phyloP scores from a whole-genome alignment of 495 filamentous ascomycete species.

The Penicillium tannophilum region DNA sequence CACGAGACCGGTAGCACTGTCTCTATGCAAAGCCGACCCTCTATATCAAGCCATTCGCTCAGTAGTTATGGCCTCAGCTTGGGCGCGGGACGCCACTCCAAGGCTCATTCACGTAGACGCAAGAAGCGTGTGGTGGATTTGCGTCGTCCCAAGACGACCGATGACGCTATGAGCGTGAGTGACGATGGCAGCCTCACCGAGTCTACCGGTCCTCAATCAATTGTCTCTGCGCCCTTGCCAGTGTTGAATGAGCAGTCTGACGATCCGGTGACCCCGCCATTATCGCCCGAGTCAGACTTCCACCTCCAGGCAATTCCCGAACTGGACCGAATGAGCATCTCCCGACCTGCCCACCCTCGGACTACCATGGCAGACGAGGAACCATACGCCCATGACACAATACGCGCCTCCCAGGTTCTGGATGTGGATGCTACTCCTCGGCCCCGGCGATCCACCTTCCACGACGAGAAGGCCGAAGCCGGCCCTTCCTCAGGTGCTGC shows the following conservation, averaged over 20 bases:
- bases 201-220: slow-evolving; percentile 40
- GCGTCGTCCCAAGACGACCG: slow-evolving; percentile 61
- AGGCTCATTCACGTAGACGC: slow-evolving; percentile 70
- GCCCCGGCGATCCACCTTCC: slow-evolving; percentile 21
- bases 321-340: slow-evolving; percentile 39
- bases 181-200: slow-evolving; percentile 50
- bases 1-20: slow-evolving; percentile 46
- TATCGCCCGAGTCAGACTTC: slow-evolving; percentile 36
- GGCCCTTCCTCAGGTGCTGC: slow-evolving; percentile 29
- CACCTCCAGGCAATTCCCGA: slow-evolving; percentile 44
- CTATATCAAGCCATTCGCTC: slow-evolving; percentile 36
- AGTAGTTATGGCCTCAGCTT: slow-evolving; percentile 62
- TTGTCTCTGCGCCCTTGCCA: slow-evolving; percentile 47
- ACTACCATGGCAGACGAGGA: slow-evolving; percentile 25
- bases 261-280: slow-evolving; percentile 50
- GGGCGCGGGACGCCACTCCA: slow-evolving; percentile 64
- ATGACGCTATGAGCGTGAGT: slow-evolving; percentile 58
- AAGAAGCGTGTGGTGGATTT: slow-evolving; percentile 95
- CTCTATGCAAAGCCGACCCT: slow-evolving; percentile 43
- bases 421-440: slow-evolving; percentile 45
- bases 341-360: slow-evolving; percentile 26
- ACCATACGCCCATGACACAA: slow-evolving; percentile 29
- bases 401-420: slow-evolving; percentile 22
- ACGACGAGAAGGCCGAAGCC: slow-evolving; percentile 36
- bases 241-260: slow-evolving; percentile 43